phyloP scores from a whole-genome alignment of 805 yeast genomes.

The Metschnikowia colocasiae region DNA sequence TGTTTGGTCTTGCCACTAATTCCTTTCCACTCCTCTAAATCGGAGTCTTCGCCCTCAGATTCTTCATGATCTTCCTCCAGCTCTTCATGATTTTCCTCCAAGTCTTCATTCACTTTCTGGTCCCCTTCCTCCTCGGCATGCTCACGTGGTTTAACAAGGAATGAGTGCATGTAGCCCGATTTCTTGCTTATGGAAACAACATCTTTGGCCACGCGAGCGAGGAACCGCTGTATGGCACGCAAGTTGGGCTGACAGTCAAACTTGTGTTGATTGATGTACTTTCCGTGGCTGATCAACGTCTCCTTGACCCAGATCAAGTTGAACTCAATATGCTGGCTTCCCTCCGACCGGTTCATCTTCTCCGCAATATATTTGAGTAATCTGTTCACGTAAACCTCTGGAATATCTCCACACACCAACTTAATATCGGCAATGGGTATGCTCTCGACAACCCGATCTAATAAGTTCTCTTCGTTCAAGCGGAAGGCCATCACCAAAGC shows the following conservation, averaged over 20 bases:
- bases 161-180: slow-evolving; percentile 53
- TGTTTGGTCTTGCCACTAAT: slow-evolving; percentile 9
- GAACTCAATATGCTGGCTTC: slow-evolving; percentile 81
- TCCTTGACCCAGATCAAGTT: slow-evolving; percentile 76
- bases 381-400: slow-evolving; percentile 69
- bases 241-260: slow-evolving; percentile 60
- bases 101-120: slow-evolving; percentile 10
- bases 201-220: slow-evolving; percentile 71
- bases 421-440: slow-evolving; percentile 69
- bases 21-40: slow-evolving; percentile 14
- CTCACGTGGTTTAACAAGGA: slow-evolving; percentile 32
- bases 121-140: slow-evolving; percentile 7
- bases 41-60: slow-evolving; percentile 3
- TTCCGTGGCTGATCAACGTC: slow-evolving; percentile 71
- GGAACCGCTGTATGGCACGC: slow-evolving; percentile 70
- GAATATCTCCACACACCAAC: slow-evolving; percentile 65
- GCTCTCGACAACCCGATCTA: slow-evolving; percentile 68
- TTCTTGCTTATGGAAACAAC: slow-evolving; percentile 52
- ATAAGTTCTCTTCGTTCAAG: slow-evolving; percentile 73
- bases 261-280: slow-evolving; percentile 59
- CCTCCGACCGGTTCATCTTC: slow-evolving; percentile 47
- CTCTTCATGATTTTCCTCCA: slow-evolving; percentile 13
- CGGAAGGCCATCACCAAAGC: slow-evolving; percentile 93
- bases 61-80: slow-evolving; percentile 14
- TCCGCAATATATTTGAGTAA: slow-evolving; percentile 64